Evolutionary conservation across 1,139 yeast genomes (phyloP).

Genomic region (Debaryomyces robertsiae): DNA sequence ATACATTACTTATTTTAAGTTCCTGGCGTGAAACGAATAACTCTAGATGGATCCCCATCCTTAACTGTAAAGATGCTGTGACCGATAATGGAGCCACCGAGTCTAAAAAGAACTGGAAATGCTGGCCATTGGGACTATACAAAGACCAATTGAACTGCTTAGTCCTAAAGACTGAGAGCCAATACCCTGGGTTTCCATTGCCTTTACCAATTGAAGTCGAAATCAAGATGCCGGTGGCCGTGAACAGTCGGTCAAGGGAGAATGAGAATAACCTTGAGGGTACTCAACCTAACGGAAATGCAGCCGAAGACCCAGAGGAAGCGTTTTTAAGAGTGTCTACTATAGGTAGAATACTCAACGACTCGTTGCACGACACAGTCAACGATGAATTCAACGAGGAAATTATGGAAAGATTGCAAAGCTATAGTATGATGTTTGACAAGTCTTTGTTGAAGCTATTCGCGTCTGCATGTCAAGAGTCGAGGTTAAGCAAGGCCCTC

Average conservation of each 20-base stretch:
- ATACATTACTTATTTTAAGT: slow-evolving; percentile 65
- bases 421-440: slow-evolving; percentile 61
- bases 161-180: slow-evolving; percentile 62
- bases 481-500: slow-evolving; percentile 65
- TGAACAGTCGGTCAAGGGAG: slow-evolving; percentile 11
- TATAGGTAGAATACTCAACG: slow-evolving; percentile 52
- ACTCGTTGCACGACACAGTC: slow-evolving; percentile 37
- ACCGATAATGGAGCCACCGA: slow-evolving; percentile 53
- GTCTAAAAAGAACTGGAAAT: slow-evolving; percentile 53
- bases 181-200: slow-evolving; percentile 69
- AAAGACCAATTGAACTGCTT: slow-evolving; percentile 72
- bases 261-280: slow-evolving; percentile 22
- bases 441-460: slow-evolving; percentile 73
- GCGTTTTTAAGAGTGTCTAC: slow-evolving; percentile 47
- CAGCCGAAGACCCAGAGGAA: slow-evolving; percentile 48
- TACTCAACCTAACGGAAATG: slow-evolving; percentile 20
- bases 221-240: slow-evolving; percentile 59
- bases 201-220: slow-evolving; percentile 82
- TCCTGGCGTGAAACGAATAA: slow-evolving; percentile 80
- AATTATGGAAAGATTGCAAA: slow-evolving; percentile 48
- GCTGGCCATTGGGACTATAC: slow-evolving; percentile 88
- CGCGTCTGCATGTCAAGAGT: slow-evolving; percentile 75
- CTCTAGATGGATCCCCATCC: slow-evolving; percentile 86
- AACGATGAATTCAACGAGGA: slow-evolving; percentile 42
- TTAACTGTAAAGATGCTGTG: slow-evolving; percentile 64